A percentile compares a stretch with the other conserved stretches of the same genome.
phyloP scores from a whole-genome alignment of 495 filamentous ascomycete genomes.

The Aspergillus campestris region DNA sequence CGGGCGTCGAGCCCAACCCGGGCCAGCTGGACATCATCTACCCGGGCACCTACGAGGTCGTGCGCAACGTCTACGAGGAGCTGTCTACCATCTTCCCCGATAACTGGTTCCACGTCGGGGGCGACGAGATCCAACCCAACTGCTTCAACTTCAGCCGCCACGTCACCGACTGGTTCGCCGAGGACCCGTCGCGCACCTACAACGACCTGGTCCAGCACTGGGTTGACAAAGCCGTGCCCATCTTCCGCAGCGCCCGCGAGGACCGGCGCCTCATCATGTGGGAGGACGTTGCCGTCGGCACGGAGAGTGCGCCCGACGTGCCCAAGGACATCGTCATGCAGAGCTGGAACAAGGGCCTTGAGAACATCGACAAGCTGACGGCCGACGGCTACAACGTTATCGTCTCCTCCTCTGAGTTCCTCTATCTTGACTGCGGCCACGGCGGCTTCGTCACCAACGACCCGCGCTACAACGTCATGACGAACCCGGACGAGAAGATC shows the following conservation, averaged over 20 bases:
- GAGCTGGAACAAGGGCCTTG: constrained; percentile 46
- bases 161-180: constrained; percentile 38
- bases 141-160: constrained; percentile 48
- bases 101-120: constrained; percentile 48
- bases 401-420: constrained; percentile 44
- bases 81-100: constrained; percentile 44
- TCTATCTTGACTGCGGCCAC: constrained; percentile 50
- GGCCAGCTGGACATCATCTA: constrained; percentile 51
- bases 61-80: constrained; percentile 44
- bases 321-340: constrained; percentile 47
- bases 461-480: constrained; percentile 41
- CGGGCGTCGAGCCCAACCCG: constrained; percentile 47
- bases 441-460: constrained; percentile 49
- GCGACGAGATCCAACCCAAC: constrained; percentile 42
- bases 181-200: constrained; percentile 42
- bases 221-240: constrained; percentile 46
- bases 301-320: constrained; percentile 34
- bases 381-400: constrained; percentile 44
- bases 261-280: constrained; percentile 48
- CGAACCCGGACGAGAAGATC: constrained; percentile 32
- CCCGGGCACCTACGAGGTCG: constrained; percentile 44
- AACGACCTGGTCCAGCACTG: constrained; percentile 47
- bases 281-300: constrained; percentile 42
- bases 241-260: constrained; percentile 31
- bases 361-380: constrained; percentile 45